Conservation (phyloP, 83 land plant genomes). For the Isoetes engelmannii region DNA sequence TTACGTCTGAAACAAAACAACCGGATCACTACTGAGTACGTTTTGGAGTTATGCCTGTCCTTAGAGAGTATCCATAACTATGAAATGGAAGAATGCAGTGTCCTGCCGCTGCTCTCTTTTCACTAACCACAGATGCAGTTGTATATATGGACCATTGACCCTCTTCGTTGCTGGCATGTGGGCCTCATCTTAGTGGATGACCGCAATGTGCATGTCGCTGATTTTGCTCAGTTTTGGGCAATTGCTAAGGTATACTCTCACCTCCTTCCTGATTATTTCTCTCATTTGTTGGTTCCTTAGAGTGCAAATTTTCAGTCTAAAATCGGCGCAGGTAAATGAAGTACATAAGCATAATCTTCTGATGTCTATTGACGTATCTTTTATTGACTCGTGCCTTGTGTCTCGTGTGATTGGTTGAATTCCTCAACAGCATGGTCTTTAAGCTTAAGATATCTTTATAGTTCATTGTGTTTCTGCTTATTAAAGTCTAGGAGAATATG, state of each 20-base stretch:
- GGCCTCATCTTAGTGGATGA: conserved; percentile 97
- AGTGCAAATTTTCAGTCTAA: too few species aligned
- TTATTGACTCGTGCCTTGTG: too few species aligned
- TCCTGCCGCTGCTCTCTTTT: conserved; percentile 46
- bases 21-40: background rate
- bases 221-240: conserved; percentile 99
- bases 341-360: too few species aligned
- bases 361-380: too few species aligned
- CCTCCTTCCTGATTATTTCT: conserved; percentile 10
- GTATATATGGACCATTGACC: conserved; percentile 56
- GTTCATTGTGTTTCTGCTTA: too few species aligned
- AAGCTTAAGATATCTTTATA: too few species aligned
- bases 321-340: too few species aligned
- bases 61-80: conserved; percentile 3
- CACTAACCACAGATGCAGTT: conserved; percentile 79
- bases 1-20: background rate
- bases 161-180: conserved; percentile 77
- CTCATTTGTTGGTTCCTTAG: background rate
- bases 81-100: conserved; percentile 42
- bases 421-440: too few species aligned
- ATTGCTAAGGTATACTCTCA: conserved; percentile 77
- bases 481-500: too few species aligned
- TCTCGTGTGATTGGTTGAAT: too few species aligned
- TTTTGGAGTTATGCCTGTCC: conserved; percentile 7
- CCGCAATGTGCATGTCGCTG: conserved; percentile 99